These are phyloP conservation scores for Graphiopsis chlorocephala DNA, from an alignment of 2,329 filamentous ascomycete genomes.

Conservation along the genomic window DNA sequence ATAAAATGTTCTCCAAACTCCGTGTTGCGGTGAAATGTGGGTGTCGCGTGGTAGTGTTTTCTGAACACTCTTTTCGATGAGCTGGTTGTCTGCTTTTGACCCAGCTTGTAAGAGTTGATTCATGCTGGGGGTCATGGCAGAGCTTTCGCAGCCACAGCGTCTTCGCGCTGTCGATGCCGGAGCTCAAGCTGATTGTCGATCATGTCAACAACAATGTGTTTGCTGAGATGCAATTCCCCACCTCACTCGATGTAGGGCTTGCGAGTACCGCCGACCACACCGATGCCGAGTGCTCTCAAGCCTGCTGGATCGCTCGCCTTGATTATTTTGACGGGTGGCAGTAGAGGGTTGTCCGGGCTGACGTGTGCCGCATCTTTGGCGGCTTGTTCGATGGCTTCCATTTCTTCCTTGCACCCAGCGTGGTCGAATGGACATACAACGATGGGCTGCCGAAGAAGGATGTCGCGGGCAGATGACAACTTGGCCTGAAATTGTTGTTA, in stretches of 20 bases:
- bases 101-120: neutral
- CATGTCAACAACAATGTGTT: neutral
- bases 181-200: neutral
- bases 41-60: neutral
- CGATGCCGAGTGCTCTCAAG: slow-evolving; percentile 58
- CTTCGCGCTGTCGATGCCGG: neutral
- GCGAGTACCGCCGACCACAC: slow-evolving; percentile 60
- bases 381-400: slow-evolving; percentile 96
- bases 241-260: slow-evolving; percentile 65
- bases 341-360: slow-evolving; percentile 84
- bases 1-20: neutral
- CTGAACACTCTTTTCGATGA: neutral
- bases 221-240: neutral
- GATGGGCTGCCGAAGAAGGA: slow-evolving; percentile 84
- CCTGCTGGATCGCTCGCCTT: slow-evolving; percentile 69
- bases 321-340: slow-evolving; percentile 83
- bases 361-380: slow-evolving; percentile 88
- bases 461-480: slow-evolving; percentile 83
- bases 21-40: neutral
- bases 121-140: neutral
- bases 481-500: slow-evolving; percentile 62
- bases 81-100: neutral
- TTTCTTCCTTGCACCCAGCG: slow-evolving; percentile 94
- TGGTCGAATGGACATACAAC: slow-evolving; percentile 95
- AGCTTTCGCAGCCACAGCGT: neutral